Conservation (phyloP, 2,329 filamentous ascomycete genomes). For the Colletotrichum godetiae region DNA sequence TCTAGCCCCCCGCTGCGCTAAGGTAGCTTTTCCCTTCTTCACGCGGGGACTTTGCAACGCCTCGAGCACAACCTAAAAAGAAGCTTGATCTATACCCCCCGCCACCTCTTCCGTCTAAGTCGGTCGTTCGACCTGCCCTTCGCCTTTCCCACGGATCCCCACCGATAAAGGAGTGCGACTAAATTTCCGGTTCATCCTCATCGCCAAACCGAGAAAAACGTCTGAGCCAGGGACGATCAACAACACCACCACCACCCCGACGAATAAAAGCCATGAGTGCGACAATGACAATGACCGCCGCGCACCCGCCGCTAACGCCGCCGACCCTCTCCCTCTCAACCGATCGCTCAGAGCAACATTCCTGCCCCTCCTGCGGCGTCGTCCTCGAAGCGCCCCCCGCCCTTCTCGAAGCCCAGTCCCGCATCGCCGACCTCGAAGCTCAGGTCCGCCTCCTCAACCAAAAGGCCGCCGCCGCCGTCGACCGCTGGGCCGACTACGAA, state of each 20-base stretch:
- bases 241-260: too few relatives aligned
- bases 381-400: constrained; percentile 51
- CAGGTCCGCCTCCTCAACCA: constrained; percentile 78
- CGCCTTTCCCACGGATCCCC: neutral
- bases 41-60: neutral
- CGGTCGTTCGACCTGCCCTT: neutral
- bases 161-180: neutral
- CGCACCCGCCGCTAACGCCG: constrained; percentile 25
- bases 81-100: constrained; percentile 10
- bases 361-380: constrained; percentile 65
- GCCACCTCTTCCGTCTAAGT: neutral
- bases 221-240: too few relatives aligned
- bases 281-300: constrained; percentile 38
- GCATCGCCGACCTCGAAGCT: constrained; percentile 76
- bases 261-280: constrained; percentile 34
- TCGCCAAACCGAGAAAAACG: neutral
- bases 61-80: constrained; percentile 9
- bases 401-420: constrained; percentile 66
- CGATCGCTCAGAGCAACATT: constrained; percentile 39
- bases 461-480: constrained; percentile 73
- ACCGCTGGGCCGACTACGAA: constrained; percentile 82
- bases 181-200: neutral
- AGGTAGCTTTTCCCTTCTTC: constrained; percentile 10
- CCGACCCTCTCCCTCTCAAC: constrained; percentile 37
- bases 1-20: constrained; percentile 5